These are phyloP conservation scores for Yarrowia hollandica DNA, from an alignment of 805 yeast genomes.

Conservation along the genomic window DNA sequence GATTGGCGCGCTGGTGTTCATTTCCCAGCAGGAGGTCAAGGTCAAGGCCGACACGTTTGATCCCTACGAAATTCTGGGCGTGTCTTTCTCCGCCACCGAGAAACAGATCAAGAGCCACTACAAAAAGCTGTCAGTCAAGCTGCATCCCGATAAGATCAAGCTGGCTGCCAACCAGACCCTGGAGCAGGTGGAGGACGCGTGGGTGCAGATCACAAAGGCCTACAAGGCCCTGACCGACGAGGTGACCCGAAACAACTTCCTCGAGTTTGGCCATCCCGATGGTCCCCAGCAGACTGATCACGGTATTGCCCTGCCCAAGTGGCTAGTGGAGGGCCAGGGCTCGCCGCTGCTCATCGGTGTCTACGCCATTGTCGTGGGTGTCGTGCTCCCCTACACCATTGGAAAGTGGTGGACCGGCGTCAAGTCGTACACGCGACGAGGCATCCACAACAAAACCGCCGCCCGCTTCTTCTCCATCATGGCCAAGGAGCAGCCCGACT, in stretches of 20 bases:
- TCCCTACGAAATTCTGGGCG: slow-evolving; percentile 84
- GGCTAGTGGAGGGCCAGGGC: slow-evolving; percentile 78
- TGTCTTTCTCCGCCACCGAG: slow-evolving; percentile 67
- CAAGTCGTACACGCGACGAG: slow-evolving; percentile 75
- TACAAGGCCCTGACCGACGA: slow-evolving; percentile 95
- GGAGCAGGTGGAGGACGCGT: slow-evolving; percentile 70
- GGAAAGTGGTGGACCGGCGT: slow-evolving; percentile 89
- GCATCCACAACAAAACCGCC: slow-evolving; percentile 84
- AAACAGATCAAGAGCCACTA: slow-evolving; percentile 78
- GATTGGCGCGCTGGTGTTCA: slow-evolving; percentile 44
- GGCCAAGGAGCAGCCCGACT: slow-evolving; percentile 57
- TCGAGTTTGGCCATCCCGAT: slow-evolving; percentile 95
- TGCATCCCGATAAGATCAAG: slow-evolving; percentile 90
- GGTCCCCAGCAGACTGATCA: slow-evolving; percentile 89
- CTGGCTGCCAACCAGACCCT: slow-evolving; percentile 55
- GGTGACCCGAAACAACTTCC: slow-evolving; percentile 72
- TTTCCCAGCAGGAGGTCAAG: slow-evolving; percentile 40
- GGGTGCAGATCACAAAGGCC: slow-evolving; percentile 83
- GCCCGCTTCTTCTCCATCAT: slow-evolving; percentile 67
- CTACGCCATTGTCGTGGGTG: slow-evolving; percentile 73
- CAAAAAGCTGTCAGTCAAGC: slow-evolving; percentile 81
- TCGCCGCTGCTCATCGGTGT: slow-evolving; percentile 63
- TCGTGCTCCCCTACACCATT: slow-evolving; percentile 76
- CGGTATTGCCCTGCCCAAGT: slow-evolving; percentile 94
- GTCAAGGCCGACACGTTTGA: slow-evolving; percentile 58